Evolutionary conservation across 306 rosid species (phyloP).

Genomic region (Herpetospermum pedunculosum): DNA sequence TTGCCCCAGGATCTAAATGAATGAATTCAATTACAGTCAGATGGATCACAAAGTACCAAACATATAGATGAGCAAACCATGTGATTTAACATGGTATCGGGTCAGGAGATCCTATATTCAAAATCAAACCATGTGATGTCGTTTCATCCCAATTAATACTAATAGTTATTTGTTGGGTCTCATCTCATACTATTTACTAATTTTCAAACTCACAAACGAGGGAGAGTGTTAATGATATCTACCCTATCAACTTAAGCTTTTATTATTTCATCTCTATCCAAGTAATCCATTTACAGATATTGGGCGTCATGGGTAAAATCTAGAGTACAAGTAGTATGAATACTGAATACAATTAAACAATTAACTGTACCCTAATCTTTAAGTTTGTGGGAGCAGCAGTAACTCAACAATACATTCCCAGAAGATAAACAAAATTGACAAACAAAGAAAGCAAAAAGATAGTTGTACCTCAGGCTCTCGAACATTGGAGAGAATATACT

Average conservation of each 20-base stretch:
- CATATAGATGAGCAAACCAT: neutral
- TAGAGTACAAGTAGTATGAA: neutral
- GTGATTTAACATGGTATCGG: neutral
- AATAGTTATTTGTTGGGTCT: neutral
- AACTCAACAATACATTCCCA: neutral
- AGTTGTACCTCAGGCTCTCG: constrained; percentile 83
- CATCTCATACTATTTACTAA: too few relatives aligned
- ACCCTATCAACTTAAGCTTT: neutral
- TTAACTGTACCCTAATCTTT: neutral
- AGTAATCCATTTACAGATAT: neutral
- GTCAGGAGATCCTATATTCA: neutral
- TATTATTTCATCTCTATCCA: neutral
- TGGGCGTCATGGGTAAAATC: neutral
- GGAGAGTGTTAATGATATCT: neutral
- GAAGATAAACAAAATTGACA: neutral
- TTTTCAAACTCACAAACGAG: neutral
- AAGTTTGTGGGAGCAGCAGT: neutral
- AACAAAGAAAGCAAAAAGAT: neutral
- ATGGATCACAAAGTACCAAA: constrained; percentile 4
- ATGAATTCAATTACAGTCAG: constrained; percentile 18
- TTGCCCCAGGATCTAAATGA: constrained; percentile 55
- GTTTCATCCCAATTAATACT: neutral
- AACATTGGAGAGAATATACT: constrained; percentile 67
- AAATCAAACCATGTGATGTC: neutral
- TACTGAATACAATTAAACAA: neutral